A percentile compares a stretch with the other conserved stretches of the same genome.
phyloP scores from a whole-genome alignment of 768 basidiomycete species.

The Phylloporus sp. region DNA sequence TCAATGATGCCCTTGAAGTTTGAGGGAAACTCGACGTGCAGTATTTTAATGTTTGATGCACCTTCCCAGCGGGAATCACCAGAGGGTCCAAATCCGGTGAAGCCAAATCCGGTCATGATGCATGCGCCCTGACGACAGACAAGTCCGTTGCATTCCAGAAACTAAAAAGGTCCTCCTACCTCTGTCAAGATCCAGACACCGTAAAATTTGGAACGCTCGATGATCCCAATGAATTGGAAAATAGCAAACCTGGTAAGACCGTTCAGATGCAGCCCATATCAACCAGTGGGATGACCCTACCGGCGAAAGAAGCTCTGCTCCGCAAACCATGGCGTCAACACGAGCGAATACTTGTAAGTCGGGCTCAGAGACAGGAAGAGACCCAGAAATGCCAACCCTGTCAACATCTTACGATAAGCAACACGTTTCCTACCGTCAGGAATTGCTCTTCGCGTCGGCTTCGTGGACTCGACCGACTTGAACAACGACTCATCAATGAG shows the following conservation, averaged over 20 bases:
- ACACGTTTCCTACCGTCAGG: constrained; percentile 85
- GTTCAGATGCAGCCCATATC: background rate
- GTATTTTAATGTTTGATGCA: constrained; percentile 81
- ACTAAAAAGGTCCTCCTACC: constrained; percentile 38
- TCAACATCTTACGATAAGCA: constrained; percentile 76
- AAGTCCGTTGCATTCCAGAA: background rate
- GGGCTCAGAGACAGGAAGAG: constrained; percentile 63
- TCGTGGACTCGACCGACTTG: constrained; percentile 44
- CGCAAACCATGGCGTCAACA: constrained; percentile 57
- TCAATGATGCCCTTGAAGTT: constrained; percentile 90
- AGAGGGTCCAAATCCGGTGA: constrained; percentile 69
- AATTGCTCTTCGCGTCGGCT: constrained; percentile 40
- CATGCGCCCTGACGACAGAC: constrained; percentile 66
- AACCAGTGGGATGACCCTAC: constrained; percentile 19
- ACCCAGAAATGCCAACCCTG: constrained; percentile 73
- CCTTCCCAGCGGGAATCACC: constrained; percentile 82
- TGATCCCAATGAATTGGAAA: constrained; percentile 70
- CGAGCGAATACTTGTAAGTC: constrained; percentile 51
- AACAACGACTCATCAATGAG: constrained; percentile 73
- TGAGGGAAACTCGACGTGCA: constrained; percentile 75
- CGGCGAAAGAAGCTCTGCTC: constrained; percentile 38
- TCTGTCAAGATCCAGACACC: constrained; percentile 93
- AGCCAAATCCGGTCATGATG: constrained; percentile 91
- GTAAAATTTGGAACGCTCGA: constrained; percentile 91
- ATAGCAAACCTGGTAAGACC: constrained; percentile 46